A percentile compares a stretch with the other conserved stretches of the same genome.
Conservation (phyloP, 164 flowering plant genomes). For the Kingdonia uniflora region DNA sequence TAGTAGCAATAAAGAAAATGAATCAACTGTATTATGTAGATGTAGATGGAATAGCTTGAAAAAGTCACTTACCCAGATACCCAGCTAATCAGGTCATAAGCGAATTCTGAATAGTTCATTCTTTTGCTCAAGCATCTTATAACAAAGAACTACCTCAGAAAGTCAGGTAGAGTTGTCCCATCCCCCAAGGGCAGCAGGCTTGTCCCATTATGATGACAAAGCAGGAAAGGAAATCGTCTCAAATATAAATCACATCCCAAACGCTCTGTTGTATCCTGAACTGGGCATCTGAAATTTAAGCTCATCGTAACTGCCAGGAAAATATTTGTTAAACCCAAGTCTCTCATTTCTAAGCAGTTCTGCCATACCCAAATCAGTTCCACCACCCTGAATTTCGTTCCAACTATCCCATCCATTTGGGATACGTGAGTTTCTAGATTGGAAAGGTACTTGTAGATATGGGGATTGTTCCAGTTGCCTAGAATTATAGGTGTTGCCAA, state of each 20-base stretch:
- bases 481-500: conserved; percentile 35
- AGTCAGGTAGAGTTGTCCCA: background rate
- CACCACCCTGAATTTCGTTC: conserved; percentile 45
- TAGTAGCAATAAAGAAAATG: too few species aligned
- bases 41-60: too few species aligned
- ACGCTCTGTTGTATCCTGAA: conserved; percentile 64
- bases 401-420: conserved; percentile 72
- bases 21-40: too few species aligned
- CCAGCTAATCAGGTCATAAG: background rate
- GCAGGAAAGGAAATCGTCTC: background rate
- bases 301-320: conserved; percentile 42
- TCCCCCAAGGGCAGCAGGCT: background rate
- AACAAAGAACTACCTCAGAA: background rate
- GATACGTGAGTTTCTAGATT: conserved; percentile 38
- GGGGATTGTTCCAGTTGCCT: conserved; percentile 51
- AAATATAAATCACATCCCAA: conserved; percentile 40
- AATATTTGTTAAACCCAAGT: conserved; percentile 37
- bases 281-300: conserved; percentile 45
- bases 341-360: conserved; percentile 63
- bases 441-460: conserved; percentile 41
- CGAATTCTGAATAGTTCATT: background rate
- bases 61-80: too few species aligned
- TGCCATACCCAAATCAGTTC: conserved; percentile 32
- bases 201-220: too few species aligned
- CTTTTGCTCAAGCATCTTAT: background rate